These are phyloP conservation scores for Dovyalis caffra DNA, from an alignment of 345 rosid species.

Conservation along the genomic window DNA sequence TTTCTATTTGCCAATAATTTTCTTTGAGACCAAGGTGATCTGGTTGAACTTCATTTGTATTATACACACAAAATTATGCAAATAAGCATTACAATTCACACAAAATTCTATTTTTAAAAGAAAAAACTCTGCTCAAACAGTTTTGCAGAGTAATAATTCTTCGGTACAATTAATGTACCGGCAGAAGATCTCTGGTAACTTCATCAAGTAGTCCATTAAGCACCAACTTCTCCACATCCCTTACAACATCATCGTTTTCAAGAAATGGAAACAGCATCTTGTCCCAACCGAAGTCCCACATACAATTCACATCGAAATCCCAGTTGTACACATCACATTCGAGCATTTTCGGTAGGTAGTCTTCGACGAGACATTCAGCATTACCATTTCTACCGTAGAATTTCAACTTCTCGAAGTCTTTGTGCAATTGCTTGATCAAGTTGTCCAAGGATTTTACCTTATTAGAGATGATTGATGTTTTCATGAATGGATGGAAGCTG, in stretches of 20 bases:
- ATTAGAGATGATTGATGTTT: conserved; percentile 29
- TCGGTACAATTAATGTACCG: conserved; percentile 6
- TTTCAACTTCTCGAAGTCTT: conserved; percentile 54
- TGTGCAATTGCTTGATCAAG: conserved; percentile 54
- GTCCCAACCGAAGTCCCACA: conserved; percentile 93
- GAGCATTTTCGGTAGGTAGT: conserved; percentile 60
- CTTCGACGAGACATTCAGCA: conserved; percentile 43
- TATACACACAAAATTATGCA: too few species aligned
- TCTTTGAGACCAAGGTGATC: too few species aligned
- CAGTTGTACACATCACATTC: conserved; percentile 53
- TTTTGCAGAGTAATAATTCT: not conserved
- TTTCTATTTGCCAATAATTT: too few species aligned
- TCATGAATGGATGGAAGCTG: conserved; percentile 59
- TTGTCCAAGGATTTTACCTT: conserved; percentile 53
- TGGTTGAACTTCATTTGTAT: too few species aligned
- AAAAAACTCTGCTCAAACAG: too few species aligned
- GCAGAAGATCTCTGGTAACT: conserved; percentile 50
- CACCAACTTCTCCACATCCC: conserved; percentile 68
- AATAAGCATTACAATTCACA: too few species aligned
- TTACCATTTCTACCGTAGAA: conserved; percentile 45
- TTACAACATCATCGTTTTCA: conserved; percentile 67
- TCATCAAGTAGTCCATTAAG: conserved; percentile 67
- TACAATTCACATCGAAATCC: conserved; percentile 65
- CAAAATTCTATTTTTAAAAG: too few species aligned
- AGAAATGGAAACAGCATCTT: conserved; percentile 36